phyloP scores from a whole-genome alignment of 257 asterid genomes.

The Cruciata laevipes region DNA sequence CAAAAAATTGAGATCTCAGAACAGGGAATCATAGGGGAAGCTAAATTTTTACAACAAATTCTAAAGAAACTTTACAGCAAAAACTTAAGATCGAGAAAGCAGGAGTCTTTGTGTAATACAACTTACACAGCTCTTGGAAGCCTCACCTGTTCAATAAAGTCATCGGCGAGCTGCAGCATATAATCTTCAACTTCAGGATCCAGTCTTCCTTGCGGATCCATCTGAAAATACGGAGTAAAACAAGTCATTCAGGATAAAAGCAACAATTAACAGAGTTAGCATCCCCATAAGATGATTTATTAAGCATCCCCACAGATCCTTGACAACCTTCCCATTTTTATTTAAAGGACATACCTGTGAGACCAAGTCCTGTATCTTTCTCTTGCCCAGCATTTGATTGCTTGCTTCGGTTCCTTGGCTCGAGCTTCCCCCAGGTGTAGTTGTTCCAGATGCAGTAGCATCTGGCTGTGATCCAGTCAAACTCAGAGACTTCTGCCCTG shows the following conservation, averaged over 20 bases:
- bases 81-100: not conserved
- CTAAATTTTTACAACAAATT: not conserved
- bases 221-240: conserved; percentile 34
- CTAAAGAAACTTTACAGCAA: not conserved
- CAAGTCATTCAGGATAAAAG: not conserved
- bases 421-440: conserved; percentile 90
- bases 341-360: conserved; percentile 53
- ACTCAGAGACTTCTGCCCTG: conserved; percentile 73
- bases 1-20: not conserved
- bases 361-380: conserved; percentile 80
- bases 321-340: not conserved
- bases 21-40: not conserved
- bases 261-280: not conserved
- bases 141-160: conserved; percentile 80
- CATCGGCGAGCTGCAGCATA: conserved; percentile 75
- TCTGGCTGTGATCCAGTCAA: conserved; percentile 92
- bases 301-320: not conserved
- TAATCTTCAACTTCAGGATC: conserved; percentile 85
- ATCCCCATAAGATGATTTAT: not conserved
- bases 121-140: conserved; percentile 13
- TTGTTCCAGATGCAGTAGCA: conserved; percentile 80
- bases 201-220: conserved; percentile 56
- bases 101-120: conserved; percentile 8
- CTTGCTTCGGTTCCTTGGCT: conserved; percentile 92
- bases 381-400: conserved; percentile 85